Conservation (phyloP, 2,329 filamentous ascomycete genomes). For the Penicillium sp. region DNA sequence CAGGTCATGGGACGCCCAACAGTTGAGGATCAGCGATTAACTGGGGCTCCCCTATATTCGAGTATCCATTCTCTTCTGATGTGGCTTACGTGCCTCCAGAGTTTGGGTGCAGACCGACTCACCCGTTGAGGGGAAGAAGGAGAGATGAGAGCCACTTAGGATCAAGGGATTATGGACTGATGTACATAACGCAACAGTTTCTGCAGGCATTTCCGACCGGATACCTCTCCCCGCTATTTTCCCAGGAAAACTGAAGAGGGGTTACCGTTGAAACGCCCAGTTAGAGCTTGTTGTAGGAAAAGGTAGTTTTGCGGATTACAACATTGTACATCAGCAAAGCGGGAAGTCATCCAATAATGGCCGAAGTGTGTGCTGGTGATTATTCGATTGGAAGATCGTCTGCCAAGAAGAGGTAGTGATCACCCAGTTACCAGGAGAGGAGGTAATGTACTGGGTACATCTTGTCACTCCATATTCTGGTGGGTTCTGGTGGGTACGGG, state of each 20-base stretch:
- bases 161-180: slow-evolving; percentile 1
- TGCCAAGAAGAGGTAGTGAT: slow-evolving; percentile 9
- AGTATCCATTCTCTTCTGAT: background rate
- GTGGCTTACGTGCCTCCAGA: background rate
- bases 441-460: slow-evolving; percentile 18
- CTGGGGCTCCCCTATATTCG: background rate
- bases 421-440: slow-evolving; percentile 9
- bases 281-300: too few relatives aligned
- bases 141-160: slow-evolving; percentile 5
- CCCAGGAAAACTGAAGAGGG: background rate
- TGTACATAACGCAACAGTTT: background rate
- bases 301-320: background rate
- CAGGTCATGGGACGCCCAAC: slow-evolving; percentile 15
- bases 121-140: background rate
- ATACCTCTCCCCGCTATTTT: background rate
- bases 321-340: background rate
- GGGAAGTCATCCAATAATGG: slow-evolving; percentile 6
- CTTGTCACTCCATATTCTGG: slow-evolving; percentile 16
- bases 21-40: slow-evolving; percentile 11
- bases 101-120: background rate
- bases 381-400: slow-evolving; percentile 8
- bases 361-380: background rate
- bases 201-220: background rate
- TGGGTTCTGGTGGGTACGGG: slow-evolving; percentile 22
- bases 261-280: background rate